These are phyloP conservation scores for Gyrodon lividus DNA, from an alignment of 768 basidiomycete species.

Conservation along the genomic window DNA sequence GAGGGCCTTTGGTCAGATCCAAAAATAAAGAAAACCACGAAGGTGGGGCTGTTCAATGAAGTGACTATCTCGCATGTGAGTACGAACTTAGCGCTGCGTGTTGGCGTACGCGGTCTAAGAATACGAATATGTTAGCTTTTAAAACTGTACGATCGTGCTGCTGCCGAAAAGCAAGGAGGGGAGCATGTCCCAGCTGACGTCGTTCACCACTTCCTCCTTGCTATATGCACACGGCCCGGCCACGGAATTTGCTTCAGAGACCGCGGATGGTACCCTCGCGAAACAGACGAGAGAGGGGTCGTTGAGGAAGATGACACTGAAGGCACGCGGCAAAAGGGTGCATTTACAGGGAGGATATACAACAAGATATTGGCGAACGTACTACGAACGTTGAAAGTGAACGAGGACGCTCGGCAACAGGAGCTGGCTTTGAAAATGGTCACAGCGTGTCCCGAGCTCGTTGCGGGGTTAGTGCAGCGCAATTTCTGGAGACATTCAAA, in stretches of 20 bases:
- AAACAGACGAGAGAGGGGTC: slow-evolving; percentile 42
- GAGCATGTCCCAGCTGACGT: slow-evolving; percentile 73
- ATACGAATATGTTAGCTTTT: slow-evolving; percentile 46
- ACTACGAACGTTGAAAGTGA: slow-evolving; percentile 75
- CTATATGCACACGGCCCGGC: slow-evolving; percentile 79
- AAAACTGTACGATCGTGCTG: slow-evolving; percentile 68
- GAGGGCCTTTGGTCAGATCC: slow-evolving; percentile 72
- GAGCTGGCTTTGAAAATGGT: slow-evolving; percentile 81
- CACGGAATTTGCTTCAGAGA: slow-evolving; percentile 86
- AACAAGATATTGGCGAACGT: slow-evolving; percentile 84
- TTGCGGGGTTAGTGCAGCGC: slow-evolving; percentile 57
- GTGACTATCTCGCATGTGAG: slow-evolving; percentile 60
- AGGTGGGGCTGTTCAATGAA: slow-evolving; percentile 73
- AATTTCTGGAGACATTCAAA: not conserved
- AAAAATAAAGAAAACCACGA: slow-evolving; percentile 68
- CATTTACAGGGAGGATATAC: slow-evolving; percentile 50
- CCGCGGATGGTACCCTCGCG: slow-evolving; percentile 87
- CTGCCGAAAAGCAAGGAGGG: slow-evolving; percentile 44
- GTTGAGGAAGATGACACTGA: slow-evolving; percentile 38
- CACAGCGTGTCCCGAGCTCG: slow-evolving; percentile 82
- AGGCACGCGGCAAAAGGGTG: slow-evolving; percentile 31
- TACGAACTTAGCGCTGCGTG: not conserved
- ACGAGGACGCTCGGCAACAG: slow-evolving; percentile 83
- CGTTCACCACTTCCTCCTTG: slow-evolving; percentile 83
- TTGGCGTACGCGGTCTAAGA: not conserved